phyloP scores from a whole-genome alignment of 1,139 yeast species.

The Sugiyamaella xylanicola region DNA sequence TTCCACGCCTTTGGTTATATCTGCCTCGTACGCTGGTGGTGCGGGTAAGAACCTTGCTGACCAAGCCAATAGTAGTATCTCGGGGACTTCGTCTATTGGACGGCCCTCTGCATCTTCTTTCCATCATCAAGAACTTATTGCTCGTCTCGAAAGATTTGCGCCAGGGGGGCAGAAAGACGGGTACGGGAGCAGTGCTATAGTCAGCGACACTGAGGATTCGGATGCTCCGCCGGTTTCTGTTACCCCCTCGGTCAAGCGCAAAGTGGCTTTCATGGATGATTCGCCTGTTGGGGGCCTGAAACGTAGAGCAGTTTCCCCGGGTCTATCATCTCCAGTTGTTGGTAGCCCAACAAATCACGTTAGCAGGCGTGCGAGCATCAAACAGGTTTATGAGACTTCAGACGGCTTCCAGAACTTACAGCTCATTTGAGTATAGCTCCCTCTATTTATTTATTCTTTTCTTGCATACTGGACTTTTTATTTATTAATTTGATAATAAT shows the following conservation, averaged over 20 bases:
- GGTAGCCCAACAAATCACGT: constrained; percentile 32
- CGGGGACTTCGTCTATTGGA: neutral
- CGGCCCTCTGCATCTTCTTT: constrained; percentile 2
- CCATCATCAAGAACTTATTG: constrained; percentile 13
- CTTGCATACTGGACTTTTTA: constrained; percentile 2
- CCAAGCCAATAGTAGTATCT: neutral
- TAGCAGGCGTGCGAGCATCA: constrained; percentile 34
- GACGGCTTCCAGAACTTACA: constrained; percentile 37
- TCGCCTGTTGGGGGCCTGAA: constrained; percentile 31
- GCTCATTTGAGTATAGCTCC: constrained; percentile 11
- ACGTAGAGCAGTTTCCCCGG: constrained; percentile 41
- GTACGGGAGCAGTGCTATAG: constrained; percentile 14
- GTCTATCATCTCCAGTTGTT: constrained; percentile 22
- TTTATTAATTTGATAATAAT: neutral
- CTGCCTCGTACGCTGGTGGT: neutral
- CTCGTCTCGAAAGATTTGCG: constrained; percentile 4
- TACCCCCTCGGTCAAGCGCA: constrained; percentile 30
- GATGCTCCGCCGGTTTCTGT: constrained; percentile 24
- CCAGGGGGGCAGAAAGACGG: constrained; percentile 1
- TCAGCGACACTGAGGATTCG: constrained; percentile 32
- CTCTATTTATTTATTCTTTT: constrained; percentile 2
- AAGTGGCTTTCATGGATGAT: constrained; percentile 32
- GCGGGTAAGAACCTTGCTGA: neutral
- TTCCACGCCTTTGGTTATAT: neutral
- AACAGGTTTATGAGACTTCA: constrained; percentile 39